Base-by-base conservation (phyloP, 2,329 filamentous ascomycete species). In the Daldinia sp. region DNA sequence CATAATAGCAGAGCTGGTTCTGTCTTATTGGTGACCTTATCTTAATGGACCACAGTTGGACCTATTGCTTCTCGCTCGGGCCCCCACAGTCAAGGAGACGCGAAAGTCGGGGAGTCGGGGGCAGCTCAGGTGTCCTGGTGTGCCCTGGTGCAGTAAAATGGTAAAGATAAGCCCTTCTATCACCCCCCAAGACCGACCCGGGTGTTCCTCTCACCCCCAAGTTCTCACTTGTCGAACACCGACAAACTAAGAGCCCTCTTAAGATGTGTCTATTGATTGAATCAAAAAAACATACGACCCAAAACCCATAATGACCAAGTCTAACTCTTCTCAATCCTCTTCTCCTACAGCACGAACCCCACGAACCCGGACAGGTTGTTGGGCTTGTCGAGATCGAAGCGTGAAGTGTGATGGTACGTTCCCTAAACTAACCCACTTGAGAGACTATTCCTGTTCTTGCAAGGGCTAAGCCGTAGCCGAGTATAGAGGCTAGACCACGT, bases 391-490 rank as follows among this genome's bases (percentile, higher is more conserved):
- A 42, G 54, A 57, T 42, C 54, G 54, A 57, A 57, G 54, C 20
- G 54, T 57, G 12, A 57, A 57, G 26, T 57, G 54, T 12, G 54
- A 57, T 42, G 54, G 54, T 57, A 57, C 23, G 54, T 41, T 23
- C 33, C 33, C 33, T 35, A 35, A 39, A 51, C 13, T 51, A 51
- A 51, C 46, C 46, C 46, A 51, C 46, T 51, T 33, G 26, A 33
- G 39, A 57, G 15, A 18, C 39, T 41, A 42, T 57, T 37, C 39
- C 37, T 41, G 12, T 28, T 57, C 4, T 41, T 57, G 23, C 26
- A 28, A 57, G 54, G 5, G 35, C 54, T 57, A 41, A 42, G 37
- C 37, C 13, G 13, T 41, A 44, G 35, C 54, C 23, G 54, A 44
- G 37, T 57, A 41, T 20, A 57, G 54, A 57, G 41, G 10, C 54